Evolutionary conservation across 805 yeast species (phyloP).

Genomic region (Teunomyces kruisii): DNA sequence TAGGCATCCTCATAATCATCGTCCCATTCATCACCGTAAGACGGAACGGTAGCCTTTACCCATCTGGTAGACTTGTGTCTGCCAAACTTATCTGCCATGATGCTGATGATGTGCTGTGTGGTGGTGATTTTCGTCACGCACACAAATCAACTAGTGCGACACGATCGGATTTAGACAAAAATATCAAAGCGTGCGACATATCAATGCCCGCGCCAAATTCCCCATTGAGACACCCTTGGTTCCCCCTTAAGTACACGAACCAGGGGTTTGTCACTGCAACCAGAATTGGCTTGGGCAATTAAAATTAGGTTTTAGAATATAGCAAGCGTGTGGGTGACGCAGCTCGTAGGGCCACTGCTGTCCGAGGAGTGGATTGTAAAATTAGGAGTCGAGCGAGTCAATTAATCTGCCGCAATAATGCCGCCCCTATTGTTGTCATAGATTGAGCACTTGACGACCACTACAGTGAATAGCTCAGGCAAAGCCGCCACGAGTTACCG

Average conservation of each 20-base stretch:
- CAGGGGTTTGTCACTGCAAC: neutral
- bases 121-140: neutral
- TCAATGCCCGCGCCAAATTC: neutral
- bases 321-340: too few relatives aligned
- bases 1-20: constrained; percentile 23
- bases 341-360: too few relatives aligned
- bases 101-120: neutral
- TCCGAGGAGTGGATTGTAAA: too few relatives aligned
- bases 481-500: too few relatives aligned
- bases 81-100: constrained; percentile 36
- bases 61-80: constrained; percentile 45
- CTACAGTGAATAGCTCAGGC: too few relatives aligned
- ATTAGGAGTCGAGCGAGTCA: too few relatives aligned
- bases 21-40: constrained; percentile 44
- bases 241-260: too few relatives aligned
- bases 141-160: neutral
- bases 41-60: constrained; percentile 44
- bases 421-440: too few relatives aligned
- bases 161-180: neutral
- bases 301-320: too few relatives aligned
- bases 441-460: too few relatives aligned
- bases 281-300: too few relatives aligned
- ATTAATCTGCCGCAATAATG: too few relatives aligned
- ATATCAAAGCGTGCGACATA: neutral
- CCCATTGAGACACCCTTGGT: neutral